Base-by-base conservation (phyloP, 495 filamentous ascomycete genomes). In the Emericellopsis terricola region DNA sequence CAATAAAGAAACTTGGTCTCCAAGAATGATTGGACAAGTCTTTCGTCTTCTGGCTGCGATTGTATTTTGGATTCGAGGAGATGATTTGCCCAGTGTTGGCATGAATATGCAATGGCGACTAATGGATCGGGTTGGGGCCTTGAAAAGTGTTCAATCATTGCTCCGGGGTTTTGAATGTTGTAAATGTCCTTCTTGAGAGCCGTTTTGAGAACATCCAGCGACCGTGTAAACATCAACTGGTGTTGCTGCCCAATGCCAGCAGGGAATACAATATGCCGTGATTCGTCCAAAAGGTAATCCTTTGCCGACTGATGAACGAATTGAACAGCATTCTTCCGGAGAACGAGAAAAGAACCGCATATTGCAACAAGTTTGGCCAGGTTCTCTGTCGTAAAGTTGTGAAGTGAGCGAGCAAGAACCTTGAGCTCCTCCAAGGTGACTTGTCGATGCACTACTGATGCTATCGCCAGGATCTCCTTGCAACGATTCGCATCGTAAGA, bases 291-390 rank as follows among this genome's bases (percentile, higher is more conserved):
- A 2, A 64, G 35, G 38, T 46, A 62, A 20, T 64, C 58, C 21
- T 55, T 56, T 8, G 46, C 59, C 8, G 60, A 65, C 40, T 60
- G 56, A 42, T 65, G 55, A 10, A 65, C 40, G n/a, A 62, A 46
- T 20, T 38, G 43, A 19, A 65, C 40, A 1, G 21, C 42, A 11
- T 41, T n/a, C 9, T 52, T 36, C 8, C 46, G 46, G 10, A 56
- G 13, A 1, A 38, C 46, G 1, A 56, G 38, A 34, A 56, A 52
- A 18, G 53, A 56, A 15, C 46, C 54, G 27, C 53, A 57, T 26
- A 34, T 23, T 11, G 15, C 30, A 28, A 52, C 40, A 20, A 49
- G 29, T 16, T 36, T 20, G 7, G 14, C n/a, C 11, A 46, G 2
- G 3, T 8, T 13, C 17, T 35, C 14, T 3, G 28, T 18, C 0